Percentiles rank a stretch among this genome's conserved stretches.
These are phyloP conservation scores for Stagonosporopsis chrysanthemi DNA, from an alignment of 2,329 filamentous ascomycete genomes.

Conservation along the genomic window DNA sequence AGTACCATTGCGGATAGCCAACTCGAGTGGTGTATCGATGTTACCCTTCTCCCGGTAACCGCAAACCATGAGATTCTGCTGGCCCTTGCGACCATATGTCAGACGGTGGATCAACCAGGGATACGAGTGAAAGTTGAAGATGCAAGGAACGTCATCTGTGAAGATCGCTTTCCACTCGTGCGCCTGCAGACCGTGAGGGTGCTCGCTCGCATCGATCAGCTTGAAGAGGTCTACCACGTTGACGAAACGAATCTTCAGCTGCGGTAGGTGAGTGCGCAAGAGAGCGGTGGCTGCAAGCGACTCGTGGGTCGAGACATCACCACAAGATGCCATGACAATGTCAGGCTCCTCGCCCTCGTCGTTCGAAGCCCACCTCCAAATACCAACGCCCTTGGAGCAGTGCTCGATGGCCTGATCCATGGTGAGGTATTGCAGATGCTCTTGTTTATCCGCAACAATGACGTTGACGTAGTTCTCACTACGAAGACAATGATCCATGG, in stretches of 20 bases:
- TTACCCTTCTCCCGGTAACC: constrained; percentile 86
- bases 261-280: constrained; percentile 73
- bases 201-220: constrained; percentile 72
- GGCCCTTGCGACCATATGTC: constrained; percentile 76
- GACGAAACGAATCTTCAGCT: constrained; percentile 78
- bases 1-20: constrained; percentile 79
- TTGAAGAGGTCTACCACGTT: constrained; percentile 85
- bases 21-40: constrained; percentile 80
- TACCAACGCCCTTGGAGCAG: constrained; percentile 79
- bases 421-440: constrained; percentile 76
- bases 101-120: constrained; percentile 80
- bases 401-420: constrained; percentile 77
- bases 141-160: constrained; percentile 73
- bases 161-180: constrained; percentile 73
- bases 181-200: constrained; percentile 71
- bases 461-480: constrained; percentile 83
- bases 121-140: constrained; percentile 88
- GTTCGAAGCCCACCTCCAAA: constrained; percentile 80
- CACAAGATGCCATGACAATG: constrained; percentile 77
- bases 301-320: constrained; percentile 77
- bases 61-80: constrained; percentile 73
- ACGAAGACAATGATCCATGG: constrained; percentile 77
- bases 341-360: constrained; percentile 74
- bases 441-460: constrained; percentile 80
- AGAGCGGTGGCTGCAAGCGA: constrained; percentile 77